These are phyloP conservation scores for Begonia loranthoides DNA, from an alignment of 306 rosid genomes.

Conservation along the genomic window DNA sequence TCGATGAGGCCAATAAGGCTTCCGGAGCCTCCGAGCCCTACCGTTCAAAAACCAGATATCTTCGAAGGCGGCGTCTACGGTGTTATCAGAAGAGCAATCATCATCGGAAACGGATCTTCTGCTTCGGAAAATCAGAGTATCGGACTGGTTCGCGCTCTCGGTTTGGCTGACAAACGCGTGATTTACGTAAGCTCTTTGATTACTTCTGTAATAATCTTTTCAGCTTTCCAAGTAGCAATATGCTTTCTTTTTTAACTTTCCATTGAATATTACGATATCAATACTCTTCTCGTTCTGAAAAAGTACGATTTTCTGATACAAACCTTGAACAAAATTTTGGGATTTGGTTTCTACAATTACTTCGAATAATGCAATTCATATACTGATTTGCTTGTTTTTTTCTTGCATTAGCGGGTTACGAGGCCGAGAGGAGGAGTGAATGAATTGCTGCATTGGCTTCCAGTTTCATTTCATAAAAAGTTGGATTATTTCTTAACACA, in stretches of 20 bases:
- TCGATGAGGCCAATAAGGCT: conserved; percentile 64
- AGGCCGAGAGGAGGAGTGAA: conserved; percentile 76
- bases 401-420: conserved; percentile 87
- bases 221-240: no score
- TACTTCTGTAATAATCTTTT: no score
- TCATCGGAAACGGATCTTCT: conserved; percentile 65
- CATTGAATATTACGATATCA: no score
- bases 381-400: no score
- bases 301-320: no score
- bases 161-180: conserved; percentile 55
- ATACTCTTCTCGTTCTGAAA: no score
- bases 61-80: conserved; percentile 77
- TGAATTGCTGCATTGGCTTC: conserved; percentile 92
- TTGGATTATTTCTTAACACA: conserved; percentile 36
- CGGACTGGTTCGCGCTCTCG: conserved; percentile 87
- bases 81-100: conserved; percentile 66
- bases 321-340: no score
- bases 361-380: no score
- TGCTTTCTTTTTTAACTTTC: no score
- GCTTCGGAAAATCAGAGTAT: conserved; percentile 76
- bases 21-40: conserved; percentile 79
- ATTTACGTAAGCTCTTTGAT: conserved; percentile 33
- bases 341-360: no score
- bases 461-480: conserved; percentile 64
- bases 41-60: conserved; percentile 40